These are phyloP conservation scores for Gyrodon lividus DNA, from an alignment of 768 basidiomycete species.

Conservation along the genomic window DNA sequence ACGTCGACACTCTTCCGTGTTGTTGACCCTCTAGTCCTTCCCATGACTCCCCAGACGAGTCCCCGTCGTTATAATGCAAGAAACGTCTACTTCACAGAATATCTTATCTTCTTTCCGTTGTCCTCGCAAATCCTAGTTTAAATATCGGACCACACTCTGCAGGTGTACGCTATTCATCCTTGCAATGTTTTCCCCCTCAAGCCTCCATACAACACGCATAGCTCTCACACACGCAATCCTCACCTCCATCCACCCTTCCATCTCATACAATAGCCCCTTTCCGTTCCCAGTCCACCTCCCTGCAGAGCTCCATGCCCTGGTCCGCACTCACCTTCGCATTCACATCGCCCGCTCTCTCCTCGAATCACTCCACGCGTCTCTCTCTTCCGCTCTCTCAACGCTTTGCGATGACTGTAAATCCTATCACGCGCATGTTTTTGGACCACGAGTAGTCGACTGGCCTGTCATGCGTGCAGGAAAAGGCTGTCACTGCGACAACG, in stretches of 20 bases:
- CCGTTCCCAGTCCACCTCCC: conserved; percentile 38
- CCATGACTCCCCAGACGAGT: not conserved
- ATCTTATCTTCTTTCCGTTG: conserved; percentile 21
- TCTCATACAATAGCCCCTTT: conserved; percentile 31
- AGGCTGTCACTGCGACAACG: conserved; percentile 44
- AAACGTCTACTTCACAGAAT: conserved; percentile 2
- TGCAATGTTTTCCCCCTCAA: conserved; percentile 19
- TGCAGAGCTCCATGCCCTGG: conserved; percentile 50
- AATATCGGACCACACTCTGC: conserved; percentile 10
- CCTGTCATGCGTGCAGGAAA: conserved; percentile 45
- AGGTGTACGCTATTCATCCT: not conserved
- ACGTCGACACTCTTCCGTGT: no score
- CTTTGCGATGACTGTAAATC: conserved; percentile 51
- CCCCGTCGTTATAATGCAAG: conserved; percentile 3
- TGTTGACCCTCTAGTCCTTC: no score
- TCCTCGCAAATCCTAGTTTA: conserved; percentile 19
- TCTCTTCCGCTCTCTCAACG: conserved; percentile 27
- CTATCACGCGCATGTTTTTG: conserved; percentile 55
- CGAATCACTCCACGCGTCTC: conserved; percentile 40
- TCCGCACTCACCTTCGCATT: conserved; percentile 48
- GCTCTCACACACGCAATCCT: conserved; percentile 54
- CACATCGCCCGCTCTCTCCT: conserved; percentile 42
- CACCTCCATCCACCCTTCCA: conserved; percentile 45
- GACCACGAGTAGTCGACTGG: conserved; percentile 53
- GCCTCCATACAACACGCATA: conserved; percentile 41